phyloP scores from a whole-genome alignment of 2,329 filamentous ascomycete genomes.

The Samsoniella hepiali region DNA sequence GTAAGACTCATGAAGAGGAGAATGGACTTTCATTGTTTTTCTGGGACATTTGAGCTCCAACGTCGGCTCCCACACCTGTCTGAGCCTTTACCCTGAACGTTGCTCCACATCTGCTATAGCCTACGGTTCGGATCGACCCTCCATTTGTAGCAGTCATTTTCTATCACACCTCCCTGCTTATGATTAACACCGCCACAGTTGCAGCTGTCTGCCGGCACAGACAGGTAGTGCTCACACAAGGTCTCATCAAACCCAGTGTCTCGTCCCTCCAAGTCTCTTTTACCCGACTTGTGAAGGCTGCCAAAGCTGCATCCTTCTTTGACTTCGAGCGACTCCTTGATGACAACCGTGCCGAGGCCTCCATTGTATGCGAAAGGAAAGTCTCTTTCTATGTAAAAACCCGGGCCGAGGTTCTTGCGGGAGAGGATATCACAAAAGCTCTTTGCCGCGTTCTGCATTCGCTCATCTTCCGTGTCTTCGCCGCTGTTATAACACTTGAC shows the following conservation, averaged over 20 bases:
- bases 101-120: no score
- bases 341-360: constrained; percentile 10
- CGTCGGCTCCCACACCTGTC: no score
- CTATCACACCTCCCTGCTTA: neutral
- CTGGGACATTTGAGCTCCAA: no score
- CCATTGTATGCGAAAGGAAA: constrained; percentile 17
- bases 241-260: constrained; percentile 7
- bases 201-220: neutral
- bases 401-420: neutral
- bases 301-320: constrained; percentile 18
- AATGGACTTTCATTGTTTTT: no score
- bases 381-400: neutral
- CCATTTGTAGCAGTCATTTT: constrained; percentile 23
- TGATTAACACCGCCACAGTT: constrained; percentile 6
- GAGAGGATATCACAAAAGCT: constrained; percentile 20
- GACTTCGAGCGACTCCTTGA: constrained; percentile 20
- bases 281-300: neutral
- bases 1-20: no score
- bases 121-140: constrained; percentile 19
- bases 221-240: neutral
- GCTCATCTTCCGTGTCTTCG: constrained; percentile 17
- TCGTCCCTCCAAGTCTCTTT: neutral
- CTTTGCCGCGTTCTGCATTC: constrained; percentile 18
- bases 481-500: constrained; percentile 22
- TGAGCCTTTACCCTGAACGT: no score